These are phyloP conservation scores for Aspergillus chevalieri DNA, from an alignment of 2,329 filamentous ascomycete species.

Conservation along the genomic window DNA sequence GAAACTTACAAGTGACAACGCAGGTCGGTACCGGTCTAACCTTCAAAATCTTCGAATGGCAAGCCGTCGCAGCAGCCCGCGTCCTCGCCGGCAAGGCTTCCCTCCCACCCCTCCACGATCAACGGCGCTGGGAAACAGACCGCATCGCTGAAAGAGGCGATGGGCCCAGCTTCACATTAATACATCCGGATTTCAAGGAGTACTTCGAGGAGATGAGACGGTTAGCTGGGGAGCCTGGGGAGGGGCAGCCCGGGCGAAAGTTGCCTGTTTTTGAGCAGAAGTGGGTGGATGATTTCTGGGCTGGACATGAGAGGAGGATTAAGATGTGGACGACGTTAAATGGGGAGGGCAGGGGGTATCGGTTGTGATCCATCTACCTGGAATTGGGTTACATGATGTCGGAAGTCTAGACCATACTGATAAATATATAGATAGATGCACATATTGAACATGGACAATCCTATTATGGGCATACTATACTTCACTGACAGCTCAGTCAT, in stretches of 20 bases:
- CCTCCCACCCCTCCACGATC: conserved; percentile 46
- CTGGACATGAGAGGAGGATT: conserved; percentile 52
- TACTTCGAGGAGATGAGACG: conserved; percentile 53
- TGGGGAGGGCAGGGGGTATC: conserved; percentile 12
- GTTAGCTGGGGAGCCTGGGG: conserved; percentile 39
- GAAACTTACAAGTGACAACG: background rate
- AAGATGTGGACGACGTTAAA: conserved; percentile 54
- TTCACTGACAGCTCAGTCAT: too few species aligned
- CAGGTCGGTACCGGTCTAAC: conserved; percentile 45
- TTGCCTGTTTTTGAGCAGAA: conserved; percentile 40
- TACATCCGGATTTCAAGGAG: conserved; percentile 58
- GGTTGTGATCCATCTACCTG: background rate
- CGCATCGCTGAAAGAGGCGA: conserved; percentile 52
- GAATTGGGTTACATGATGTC: too few species aligned
- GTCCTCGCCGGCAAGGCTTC: conserved; percentile 50
- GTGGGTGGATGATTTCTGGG: conserved; percentile 44
- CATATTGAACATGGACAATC: too few species aligned
- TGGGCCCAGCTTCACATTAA: conserved; percentile 49
- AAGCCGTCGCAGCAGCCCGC: conserved; percentile 56
- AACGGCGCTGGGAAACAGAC: conserved; percentile 52
- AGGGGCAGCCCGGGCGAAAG: conserved; percentile 32
- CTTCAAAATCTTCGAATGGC: conserved; percentile 65
- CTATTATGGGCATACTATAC: too few species aligned
- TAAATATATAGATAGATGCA: too few species aligned
- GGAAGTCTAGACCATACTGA: too few species aligned